Base-by-base conservation (phyloP, 2,329 filamentous ascomycete species). In the Epichloe aotearoae region DNA sequence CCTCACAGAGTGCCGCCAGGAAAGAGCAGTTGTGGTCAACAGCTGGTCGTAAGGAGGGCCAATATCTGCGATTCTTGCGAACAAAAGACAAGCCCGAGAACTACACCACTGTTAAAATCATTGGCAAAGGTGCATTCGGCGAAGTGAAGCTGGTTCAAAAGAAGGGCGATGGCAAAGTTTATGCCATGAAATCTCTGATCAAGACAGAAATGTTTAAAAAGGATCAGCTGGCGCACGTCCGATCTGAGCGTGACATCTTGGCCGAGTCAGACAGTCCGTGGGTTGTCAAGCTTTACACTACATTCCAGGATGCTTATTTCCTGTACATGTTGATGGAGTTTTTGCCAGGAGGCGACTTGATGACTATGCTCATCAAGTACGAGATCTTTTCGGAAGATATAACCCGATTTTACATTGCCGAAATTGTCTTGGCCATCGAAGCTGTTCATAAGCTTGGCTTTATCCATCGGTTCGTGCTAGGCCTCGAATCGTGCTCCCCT, bases 311-410 rank as follows among this genome's bases (percentile, higher is more conserved):
- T 66, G 78, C 80, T 44, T 91, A 93, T 58, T 98, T 96, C 72
- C 75, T 98, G 37, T 98, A 98, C 74, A 93, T 98, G 84, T 76
- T 98, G 54, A 98, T 98, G 93, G 93, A 98, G 70, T 98, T 97
- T 70, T 78, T 98, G 67, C 93, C 93, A 7, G 93, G 93, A 68
- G 93, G 93, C 68, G 93, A 98, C 72, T 70, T 98, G 66, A 98
- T 98, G 93, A 98, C 93, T 3, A 98, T 98, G 93, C 76, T 98
- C 59, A 98, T 98, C 74, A 98, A 97, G 76, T 98, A 98, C 64
- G 93, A 98, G 67, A 96, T 98, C 66, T 98, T 98, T 68, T 95
- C 89, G 0, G 91, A 97, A 67, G 93, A 98, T 59, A 97, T 98
- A 58, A 98, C 93, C 33, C 83, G 93, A 17, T 98, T 98, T 70